Percentiles rank a stretch among this genome's conserved stretches.
phyloP scores from a whole-genome alignment of 495 filamentous ascomycete genomes.

The Clohesyomyces aquaticus region DNA sequence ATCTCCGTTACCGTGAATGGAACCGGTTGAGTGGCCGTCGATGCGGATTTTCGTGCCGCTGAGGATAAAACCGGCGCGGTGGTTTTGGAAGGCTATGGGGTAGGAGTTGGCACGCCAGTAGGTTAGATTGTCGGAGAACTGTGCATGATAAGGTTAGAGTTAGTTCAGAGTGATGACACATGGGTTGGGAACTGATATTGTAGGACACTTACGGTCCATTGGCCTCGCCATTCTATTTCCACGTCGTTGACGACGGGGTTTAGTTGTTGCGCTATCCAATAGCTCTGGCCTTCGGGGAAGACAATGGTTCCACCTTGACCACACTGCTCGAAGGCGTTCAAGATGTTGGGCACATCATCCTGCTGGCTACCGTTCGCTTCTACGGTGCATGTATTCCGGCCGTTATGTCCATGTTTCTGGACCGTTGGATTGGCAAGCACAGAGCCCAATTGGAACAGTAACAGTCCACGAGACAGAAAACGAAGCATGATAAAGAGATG shows the following conservation, averaged over 20 bases:
- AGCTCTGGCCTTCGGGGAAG: conserved; percentile 56
- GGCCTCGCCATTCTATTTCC: conserved; percentile 52
- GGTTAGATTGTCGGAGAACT: conserved; percentile 57
- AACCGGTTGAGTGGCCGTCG: conserved; percentile 56
- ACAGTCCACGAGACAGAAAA: background rate
- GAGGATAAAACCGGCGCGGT: conserved; percentile 58
- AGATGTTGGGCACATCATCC: conserved; percentile 57
- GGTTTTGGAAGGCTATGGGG: conserved; percentile 61
- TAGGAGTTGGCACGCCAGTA: conserved; percentile 63
- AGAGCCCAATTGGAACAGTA: background rate
- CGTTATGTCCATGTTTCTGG: conserved; percentile 3
- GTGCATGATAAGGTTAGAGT: too few species aligned
- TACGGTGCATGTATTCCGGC: conserved; percentile 38
- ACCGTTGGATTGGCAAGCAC: conserved; percentile 13
- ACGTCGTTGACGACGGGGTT: conserved; percentile 55
- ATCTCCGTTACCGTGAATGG: conserved; percentile 59
- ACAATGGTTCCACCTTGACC: conserved; percentile 57
- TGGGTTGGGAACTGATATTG: too few species aligned
- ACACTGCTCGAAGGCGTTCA: conserved; percentile 56
- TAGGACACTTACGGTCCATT: conserved; percentile 38
- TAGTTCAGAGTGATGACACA: background rate
- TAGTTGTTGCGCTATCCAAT: conserved; percentile 55
- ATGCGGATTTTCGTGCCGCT: conserved; percentile 55
- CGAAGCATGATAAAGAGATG: background rate
- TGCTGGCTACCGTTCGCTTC: conserved; percentile 40